These are phyloP conservation scores for Phytophthora sp. DNA, from an alignment of 352 stramenopile genomes.

Conservation along the genomic window DNA sequence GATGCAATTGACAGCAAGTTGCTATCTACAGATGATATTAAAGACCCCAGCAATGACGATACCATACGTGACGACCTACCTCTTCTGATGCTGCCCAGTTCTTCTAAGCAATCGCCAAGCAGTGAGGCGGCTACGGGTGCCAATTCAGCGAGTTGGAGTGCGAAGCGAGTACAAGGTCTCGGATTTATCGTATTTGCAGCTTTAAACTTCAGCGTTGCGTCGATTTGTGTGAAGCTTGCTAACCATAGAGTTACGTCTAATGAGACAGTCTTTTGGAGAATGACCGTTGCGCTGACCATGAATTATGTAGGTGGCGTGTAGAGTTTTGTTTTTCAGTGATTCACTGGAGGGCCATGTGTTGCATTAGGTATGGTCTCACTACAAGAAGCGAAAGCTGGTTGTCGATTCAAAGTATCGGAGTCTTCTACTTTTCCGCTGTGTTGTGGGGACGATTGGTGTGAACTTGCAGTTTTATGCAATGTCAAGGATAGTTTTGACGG, in stretches of 20 bases:
- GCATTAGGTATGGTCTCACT: neutral
- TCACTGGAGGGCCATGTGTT: too few species aligned
- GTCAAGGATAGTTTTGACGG: neutral
- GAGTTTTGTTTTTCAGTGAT: too few species aligned
- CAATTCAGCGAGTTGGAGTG: neutral
- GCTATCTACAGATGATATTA: neutral
- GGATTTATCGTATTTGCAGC: neutral
- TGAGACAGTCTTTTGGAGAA: neutral
- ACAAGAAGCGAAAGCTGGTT: neutral
- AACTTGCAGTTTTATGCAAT: constrained; percentile 1
- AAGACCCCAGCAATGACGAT: neutral
- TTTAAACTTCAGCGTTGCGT: neutral
- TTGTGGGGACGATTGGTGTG: neutral
- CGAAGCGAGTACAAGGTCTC: neutral
- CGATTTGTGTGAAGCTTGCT: neutral
- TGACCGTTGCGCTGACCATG: neutral
- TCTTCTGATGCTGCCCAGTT: neutral
- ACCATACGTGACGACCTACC: neutral
- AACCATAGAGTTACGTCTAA: neutral
- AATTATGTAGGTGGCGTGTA: neutral
- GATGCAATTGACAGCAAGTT: neutral
- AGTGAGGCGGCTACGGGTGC: neutral
- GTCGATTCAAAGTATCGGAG: constrained; percentile 1
- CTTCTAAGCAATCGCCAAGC: neutral
- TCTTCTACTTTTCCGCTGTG: neutral